These are phyloP conservation scores for Gnomoniopsis sp. DNA, from an alignment of 2,329 filamentous ascomycete species.

Conservation along the genomic window DNA sequence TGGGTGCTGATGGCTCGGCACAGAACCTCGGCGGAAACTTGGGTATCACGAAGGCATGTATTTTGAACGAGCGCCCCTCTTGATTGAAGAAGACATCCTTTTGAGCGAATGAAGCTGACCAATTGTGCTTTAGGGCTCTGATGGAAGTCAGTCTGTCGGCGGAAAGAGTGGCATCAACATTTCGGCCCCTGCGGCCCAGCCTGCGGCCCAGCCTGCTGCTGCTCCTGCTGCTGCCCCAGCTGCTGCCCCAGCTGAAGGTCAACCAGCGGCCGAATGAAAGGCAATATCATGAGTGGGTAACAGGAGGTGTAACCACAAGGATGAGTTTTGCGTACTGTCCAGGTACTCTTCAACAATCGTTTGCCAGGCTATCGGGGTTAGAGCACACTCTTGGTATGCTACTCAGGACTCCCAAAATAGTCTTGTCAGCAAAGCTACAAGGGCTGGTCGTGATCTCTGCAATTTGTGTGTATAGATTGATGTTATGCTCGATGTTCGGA, in stretches of 20 bases:
- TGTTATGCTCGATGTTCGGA: no score
- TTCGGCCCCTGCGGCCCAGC: background rate
- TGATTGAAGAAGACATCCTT: background rate
- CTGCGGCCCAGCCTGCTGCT: constrained; percentile 2
- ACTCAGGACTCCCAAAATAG: no score
- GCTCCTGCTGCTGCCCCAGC: background rate
- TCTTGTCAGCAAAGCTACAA: no score
- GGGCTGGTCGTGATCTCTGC: no score
- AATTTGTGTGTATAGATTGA: no score
- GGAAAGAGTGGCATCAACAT: constrained; percentile 16
- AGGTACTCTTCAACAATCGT: no score
- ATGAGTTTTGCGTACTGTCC: background rate
- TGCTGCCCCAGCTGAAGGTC: background rate
- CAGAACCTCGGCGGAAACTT: constrained; percentile 16
- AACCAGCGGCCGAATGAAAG: background rate
- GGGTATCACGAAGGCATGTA: constrained; percentile 14
- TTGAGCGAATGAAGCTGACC: background rate
- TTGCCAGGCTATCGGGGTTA: no score
- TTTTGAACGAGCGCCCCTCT: background rate
- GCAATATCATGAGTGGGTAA: background rate
- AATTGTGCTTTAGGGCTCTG: background rate
- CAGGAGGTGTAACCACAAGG: background rate
- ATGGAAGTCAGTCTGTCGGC: constrained; percentile 15
- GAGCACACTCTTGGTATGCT: no score
- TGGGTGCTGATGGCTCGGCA: constrained; percentile 9